Base-by-base conservation (phyloP, 2,329 filamentous ascomycete genomes). In the Knoxdaviesia capensis region DNA sequence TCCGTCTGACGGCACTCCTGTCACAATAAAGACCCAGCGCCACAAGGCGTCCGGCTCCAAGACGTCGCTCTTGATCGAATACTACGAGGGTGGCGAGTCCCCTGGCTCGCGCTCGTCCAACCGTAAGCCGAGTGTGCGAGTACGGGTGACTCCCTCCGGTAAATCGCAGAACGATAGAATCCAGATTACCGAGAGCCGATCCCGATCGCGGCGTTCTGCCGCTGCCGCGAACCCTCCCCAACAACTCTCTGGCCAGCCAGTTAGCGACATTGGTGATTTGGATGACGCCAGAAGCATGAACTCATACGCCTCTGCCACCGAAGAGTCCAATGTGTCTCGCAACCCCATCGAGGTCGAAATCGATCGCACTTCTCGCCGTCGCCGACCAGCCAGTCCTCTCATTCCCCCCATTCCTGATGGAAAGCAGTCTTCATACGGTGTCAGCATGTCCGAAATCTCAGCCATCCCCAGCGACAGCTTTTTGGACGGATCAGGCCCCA, bases 271-370 rank as follows among this genome's bases (percentile, higher is more conserved):
- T 11, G 65, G 68, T 43, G 62, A 66, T 40, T 61, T 54, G 34
- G 74, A 77, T 43, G 79, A 84, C 63, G 73, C 71, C 44, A 64
- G 69, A 46, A 82, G 77, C 53, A 64, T 77, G 56, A 71, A 68
- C 49, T 90, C 83, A 34, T 82, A 82, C 55, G 81, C 79, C 33
- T 90, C 85, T 41, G 76, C 71, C 11, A 82, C 77, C 6, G 80
- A 84, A 55, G 84, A 82, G 57, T 88, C 82, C 48, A 86, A 80
- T 57, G 69, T 87, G 44, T 76, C 73, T 32, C 66, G 71, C 42
- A 78, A 81, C 42, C 86, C 86, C 34, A 77, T 94, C 48, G 86
- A 94, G 55, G 82, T 94, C 46, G 88, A 94, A 56, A 83, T 96
- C 47, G 71, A 87, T n/a, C 40, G 43, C n/a, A 34, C 36, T 8